phyloP scores from a whole-genome alignment of 371 early-diverging fungal species.

The Mortierella sp. region DNA sequence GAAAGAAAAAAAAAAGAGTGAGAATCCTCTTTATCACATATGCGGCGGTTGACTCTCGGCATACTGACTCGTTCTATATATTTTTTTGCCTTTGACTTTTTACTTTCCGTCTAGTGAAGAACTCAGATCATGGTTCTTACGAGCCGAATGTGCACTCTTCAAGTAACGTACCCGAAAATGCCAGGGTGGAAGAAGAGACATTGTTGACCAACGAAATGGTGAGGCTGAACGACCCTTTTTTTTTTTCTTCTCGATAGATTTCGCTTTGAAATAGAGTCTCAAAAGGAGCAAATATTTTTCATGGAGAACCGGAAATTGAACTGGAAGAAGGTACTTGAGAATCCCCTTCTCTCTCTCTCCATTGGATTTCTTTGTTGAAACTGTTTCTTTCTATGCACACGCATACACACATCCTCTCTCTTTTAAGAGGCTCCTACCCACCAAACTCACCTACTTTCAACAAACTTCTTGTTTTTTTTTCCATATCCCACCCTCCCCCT shows the following conservation, averaged over 20 bases:
- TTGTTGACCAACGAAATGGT: too few species aligned
- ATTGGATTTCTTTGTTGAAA: background rate
- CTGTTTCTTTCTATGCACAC: too few species aligned
- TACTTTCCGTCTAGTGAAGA: constrained; percentile 69
- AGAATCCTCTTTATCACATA: too few species aligned
- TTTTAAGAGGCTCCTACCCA: too few species aligned
- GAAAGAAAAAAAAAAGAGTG: too few species aligned
- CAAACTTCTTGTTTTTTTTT: background rate
- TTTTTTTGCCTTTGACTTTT: constrained; percentile 5
- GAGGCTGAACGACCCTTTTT: too few species aligned
- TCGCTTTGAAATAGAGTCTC: constrained; percentile 63
- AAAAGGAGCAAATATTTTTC: constrained; percentile 69
- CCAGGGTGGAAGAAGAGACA: background rate
- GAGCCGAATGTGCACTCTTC: constrained; percentile 88
- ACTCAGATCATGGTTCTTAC: constrained; percentile 89
- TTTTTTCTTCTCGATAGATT: constrained; percentile 47
- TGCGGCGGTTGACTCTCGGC: background rate
- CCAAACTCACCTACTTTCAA: background rate
- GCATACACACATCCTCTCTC: too few species aligned
- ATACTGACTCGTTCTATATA: background rate
- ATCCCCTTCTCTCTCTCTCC: background rate
- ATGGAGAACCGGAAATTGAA: constrained; percentile 62
- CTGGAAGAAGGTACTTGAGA: constrained; percentile 64
- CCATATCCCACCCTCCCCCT: too few species aligned
- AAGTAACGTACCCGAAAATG: constrained; percentile 56